Evolutionary conservation across 805 yeast species (phyloP).

Genomic region (Millerago galiae): DNA sequence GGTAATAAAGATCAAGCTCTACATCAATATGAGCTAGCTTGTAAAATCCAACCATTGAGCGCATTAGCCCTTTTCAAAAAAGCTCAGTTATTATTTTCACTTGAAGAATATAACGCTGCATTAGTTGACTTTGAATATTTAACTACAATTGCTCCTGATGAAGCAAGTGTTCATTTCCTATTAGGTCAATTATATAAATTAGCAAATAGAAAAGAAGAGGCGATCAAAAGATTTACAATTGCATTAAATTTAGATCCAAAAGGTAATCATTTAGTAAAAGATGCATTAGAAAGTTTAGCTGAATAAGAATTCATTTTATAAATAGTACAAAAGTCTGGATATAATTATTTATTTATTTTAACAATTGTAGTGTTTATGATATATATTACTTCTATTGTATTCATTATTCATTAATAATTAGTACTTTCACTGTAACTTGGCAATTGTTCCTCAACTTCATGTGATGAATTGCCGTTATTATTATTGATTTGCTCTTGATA

Average conservation of each 20-base stretch:
- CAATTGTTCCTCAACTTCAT: conserved; percentile 4
- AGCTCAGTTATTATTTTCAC: conserved; percentile 70
- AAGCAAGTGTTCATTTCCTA: conserved; percentile 86
- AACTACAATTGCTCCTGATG: conserved; percentile 81
- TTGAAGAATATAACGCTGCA: conserved; percentile 69
- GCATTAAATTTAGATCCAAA: conserved; percentile 92
- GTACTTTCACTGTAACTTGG: conserved; percentile 10
- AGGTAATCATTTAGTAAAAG: conserved; percentile 78
- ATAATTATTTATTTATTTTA: neutral
- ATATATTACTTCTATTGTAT: neutral
- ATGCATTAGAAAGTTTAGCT: conserved; percentile 57
- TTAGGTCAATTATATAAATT: conserved; percentile 82
- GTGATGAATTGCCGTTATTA: neutral
- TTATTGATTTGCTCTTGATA: neutral
- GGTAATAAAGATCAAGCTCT: conserved; percentile 67
- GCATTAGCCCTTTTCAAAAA: conserved; percentile 84
- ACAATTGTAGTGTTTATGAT: neutral
- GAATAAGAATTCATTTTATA: neutral
- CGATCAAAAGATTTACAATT: conserved; percentile 78
- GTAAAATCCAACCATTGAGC: conserved; percentile 75
- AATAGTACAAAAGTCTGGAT: neutral
- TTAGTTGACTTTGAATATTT: conserved; percentile 67
- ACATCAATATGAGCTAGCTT: conserved; percentile 75
- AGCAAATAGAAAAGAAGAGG: conserved; percentile 65
- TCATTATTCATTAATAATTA: neutral